These are phyloP conservation scores for Sistotremastrum niveocremeum DNA, from an alignment of 768 basidiomycete genomes.

Conservation along the genomic window DNA sequence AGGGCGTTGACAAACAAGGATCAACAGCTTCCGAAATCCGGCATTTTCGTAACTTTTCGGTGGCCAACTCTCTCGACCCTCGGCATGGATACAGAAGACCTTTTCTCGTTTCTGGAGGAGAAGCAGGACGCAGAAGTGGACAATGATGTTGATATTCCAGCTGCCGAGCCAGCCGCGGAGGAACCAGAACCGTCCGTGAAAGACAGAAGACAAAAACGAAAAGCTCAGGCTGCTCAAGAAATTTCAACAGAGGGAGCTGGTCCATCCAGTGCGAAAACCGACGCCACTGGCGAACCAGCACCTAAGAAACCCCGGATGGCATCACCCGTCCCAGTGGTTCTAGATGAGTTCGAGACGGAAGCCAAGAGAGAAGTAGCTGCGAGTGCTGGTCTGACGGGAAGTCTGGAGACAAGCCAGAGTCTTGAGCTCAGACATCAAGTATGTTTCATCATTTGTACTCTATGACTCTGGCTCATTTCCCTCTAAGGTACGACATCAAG, in stretches of 20 bases:
- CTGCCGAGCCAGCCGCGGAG: slow-evolving; percentile 18
- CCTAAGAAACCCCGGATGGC: slow-evolving; percentile 48
- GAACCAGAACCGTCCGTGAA: slow-evolving; percentile 10
- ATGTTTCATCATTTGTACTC: slow-evolving; percentile 9
- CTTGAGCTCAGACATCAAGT: slow-evolving; percentile 78
- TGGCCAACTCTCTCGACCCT: not conserved
- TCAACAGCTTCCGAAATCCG: too few relatives aligned
- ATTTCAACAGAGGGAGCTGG: slow-evolving; percentile 9
- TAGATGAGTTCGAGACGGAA: slow-evolving; percentile 92
- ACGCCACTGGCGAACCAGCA: slow-evolving; percentile 23
- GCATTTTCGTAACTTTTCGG: not conserved
- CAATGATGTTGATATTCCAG: slow-evolving; percentile 24
- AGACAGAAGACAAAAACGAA: slow-evolving; percentile 27
- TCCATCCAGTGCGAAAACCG: slow-evolving; percentile 9
- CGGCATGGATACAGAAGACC: slow-evolving; percentile 27
- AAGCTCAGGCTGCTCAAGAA: slow-evolving; percentile 20
- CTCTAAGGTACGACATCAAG: slow-evolving; percentile 59
- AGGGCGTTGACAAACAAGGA: too few relatives aligned
- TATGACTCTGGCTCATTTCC: not conserved
- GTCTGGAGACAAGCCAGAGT: slow-evolving; percentile 50
- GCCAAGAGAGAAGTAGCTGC: slow-evolving; percentile 86
- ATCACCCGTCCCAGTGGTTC: slow-evolving; percentile 58
- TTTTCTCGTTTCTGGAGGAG: slow-evolving; percentile 59
- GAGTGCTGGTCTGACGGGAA: slow-evolving; percentile 73
- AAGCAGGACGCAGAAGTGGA: slow-evolving; percentile 12